phyloP scores from a whole-genome alignment of 805 yeast genomes.

The Schizosaccharomyces osmophilus region DNA sequence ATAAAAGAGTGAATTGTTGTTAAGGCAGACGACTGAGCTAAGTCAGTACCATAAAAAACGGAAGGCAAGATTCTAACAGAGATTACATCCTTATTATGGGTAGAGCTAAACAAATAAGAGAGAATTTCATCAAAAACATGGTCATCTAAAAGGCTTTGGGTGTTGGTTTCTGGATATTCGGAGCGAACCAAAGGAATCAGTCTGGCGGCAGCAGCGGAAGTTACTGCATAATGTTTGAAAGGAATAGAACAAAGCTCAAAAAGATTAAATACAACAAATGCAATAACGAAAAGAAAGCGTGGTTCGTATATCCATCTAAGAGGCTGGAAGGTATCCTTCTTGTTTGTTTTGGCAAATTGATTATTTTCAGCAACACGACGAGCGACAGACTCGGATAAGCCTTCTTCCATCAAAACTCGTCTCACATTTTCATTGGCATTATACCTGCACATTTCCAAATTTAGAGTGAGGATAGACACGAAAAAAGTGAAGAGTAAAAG shows the following conservation, averaged over 20 bases:
- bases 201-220: conserved; percentile 5
- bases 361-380: conserved; percentile 24
- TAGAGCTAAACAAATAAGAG: conserved; percentile 2
- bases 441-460: conserved; percentile 68
- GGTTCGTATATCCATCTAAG: no score
- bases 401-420: conserved; percentile 77
- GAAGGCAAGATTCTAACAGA: neutral
- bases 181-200: conserved; percentile 6
- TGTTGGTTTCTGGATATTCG: conserved; percentile 1
- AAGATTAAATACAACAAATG: conserved; percentile 15
- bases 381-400: conserved; percentile 52
- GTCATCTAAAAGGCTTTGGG: conserved; percentile 4
- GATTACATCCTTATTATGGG: neutral
- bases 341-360: neutral
- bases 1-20: conserved; percentile 20
- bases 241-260: conserved; percentile 17
- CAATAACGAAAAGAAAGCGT: no score
- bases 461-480: conserved; percentile 61
- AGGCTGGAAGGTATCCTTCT: no score
- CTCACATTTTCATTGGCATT: conserved; percentile 57
- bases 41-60: neutral
- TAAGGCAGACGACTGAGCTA: conserved; percentile 21
- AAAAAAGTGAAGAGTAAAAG: conserved; percentile 56
- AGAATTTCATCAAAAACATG: conserved; percentile 2
- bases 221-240: conserved; percentile 6